Evolutionary conservation across 73 alveolate genomes (phyloP).

Genomic region (Blepharisma japonicum): DNA sequence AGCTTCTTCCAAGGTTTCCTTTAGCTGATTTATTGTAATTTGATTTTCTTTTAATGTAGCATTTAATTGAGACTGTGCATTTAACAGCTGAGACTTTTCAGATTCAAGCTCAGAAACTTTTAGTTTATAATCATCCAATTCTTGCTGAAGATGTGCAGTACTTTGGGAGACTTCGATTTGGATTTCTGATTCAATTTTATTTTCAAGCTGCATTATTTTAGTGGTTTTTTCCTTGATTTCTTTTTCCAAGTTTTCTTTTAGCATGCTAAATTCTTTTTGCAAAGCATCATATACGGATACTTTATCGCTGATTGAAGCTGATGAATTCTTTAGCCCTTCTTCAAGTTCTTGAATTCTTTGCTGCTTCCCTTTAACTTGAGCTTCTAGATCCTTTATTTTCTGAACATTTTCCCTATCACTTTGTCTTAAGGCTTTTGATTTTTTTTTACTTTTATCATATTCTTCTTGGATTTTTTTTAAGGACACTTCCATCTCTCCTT

Average conservation of each 20-base stretch:
- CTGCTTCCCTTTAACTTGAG: constrained; percentile 3
- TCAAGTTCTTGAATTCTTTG: constrained; percentile 7
- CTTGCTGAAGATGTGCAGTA: neutral
- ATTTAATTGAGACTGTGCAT: neutral
- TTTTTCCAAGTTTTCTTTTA: neutral
- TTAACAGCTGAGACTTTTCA: neutral
- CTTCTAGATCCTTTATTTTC: neutral
- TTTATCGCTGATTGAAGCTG: neutral
- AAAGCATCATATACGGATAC: neutral
- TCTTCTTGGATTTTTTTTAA: neutral
- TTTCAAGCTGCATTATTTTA: neutral
- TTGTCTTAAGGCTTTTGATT: neutral
- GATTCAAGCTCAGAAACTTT: neutral
- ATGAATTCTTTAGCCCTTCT: neutral
- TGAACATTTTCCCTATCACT: neutral
- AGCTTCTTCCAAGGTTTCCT: neutral
- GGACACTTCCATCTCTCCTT: neutral
- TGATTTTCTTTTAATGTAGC: neutral
- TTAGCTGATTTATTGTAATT: neutral
- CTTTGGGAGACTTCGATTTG: neutral
- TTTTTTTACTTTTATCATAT: neutral
- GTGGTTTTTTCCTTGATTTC: neutral
- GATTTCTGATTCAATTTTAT: neutral
- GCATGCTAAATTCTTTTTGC: neutral
- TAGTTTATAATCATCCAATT: neutral